Evolutionary conservation across 2,329 filamentous ascomycete species (phyloP).

Genomic region (Monosporascus ibericus): DNA sequence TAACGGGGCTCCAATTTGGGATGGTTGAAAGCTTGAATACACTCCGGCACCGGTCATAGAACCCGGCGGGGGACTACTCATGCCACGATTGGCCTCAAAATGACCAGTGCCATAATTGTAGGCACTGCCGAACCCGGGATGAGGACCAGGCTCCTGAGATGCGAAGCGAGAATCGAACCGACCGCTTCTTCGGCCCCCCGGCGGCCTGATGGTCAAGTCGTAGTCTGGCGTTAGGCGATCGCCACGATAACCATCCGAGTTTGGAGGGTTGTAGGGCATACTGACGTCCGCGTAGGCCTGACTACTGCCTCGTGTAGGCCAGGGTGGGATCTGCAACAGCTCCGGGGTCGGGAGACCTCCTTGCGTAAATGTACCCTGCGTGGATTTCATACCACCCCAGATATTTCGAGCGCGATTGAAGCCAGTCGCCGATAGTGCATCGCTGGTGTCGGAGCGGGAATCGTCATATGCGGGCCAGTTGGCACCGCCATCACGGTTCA

Average conservation of each 20-base stretch:
- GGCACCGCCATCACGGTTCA: conserved; percentile 32
- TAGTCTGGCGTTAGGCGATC: conserved; percentile 44
- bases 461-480: conserved; percentile 52
- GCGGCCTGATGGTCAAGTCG: conserved; percentile 39
- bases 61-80: conserved; percentile 25
- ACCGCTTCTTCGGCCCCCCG: conserved; percentile 37
- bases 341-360: conserved; percentile 27
- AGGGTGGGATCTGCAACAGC: conserved; percentile 34
- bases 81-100: conserved; percentile 29
- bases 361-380: conserved; percentile 17
- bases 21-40: conserved; percentile 21
- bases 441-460: conserved; percentile 49
- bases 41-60: conserved; percentile 26
- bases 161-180: conserved; percentile 38
- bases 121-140: conserved; percentile 24
- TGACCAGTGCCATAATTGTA: conserved; percentile 28
- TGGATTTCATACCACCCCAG: conserved; percentile 46
- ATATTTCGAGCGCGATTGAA: conserved; percentile 50
- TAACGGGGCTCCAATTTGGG: conserved; percentile 48
- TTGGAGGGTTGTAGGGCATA: conserved; percentile 25
- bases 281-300: conserved; percentile 35
- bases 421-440: conserved; percentile 43
- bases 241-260: conserved; percentile 35
- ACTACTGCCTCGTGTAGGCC: conserved; percentile 38
- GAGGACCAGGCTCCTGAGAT: conserved; percentile 25